Evolutionary conservation across 345 rosid species (phyloP).

Genomic region (Isatis tinctoria): DNA sequence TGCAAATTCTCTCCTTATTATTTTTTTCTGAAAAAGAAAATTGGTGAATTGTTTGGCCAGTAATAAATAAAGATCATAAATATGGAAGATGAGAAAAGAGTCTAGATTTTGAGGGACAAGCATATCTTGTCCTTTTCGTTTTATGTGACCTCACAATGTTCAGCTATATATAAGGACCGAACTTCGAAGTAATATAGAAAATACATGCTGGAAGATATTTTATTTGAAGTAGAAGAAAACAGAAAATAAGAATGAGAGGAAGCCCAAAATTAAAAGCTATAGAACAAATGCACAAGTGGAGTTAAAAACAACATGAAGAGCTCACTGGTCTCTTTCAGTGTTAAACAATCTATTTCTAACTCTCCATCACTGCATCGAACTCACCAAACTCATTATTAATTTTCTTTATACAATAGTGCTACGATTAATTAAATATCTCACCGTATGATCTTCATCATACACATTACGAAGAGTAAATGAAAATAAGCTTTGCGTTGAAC

Average conservation of each 20-base stretch:
- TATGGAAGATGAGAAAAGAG: conserved; percentile 23
- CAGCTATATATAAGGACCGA: conserved; percentile 28
- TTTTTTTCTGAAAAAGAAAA: neutral
- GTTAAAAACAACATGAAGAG: conserved; percentile 36
- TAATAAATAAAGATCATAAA: conserved; percentile 29
- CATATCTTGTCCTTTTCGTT: conserved; percentile 37
- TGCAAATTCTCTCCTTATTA: neutral
- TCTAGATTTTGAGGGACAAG: conserved; percentile 34
- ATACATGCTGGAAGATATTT: conserved; percentile 14
- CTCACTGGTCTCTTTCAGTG: conserved; percentile 31
- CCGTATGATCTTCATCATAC: neutral
- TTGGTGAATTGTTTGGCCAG: conserved; percentile 23
- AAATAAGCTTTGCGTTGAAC: neutral
- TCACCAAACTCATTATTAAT: conserved; percentile 16
- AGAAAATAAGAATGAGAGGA: conserved; percentile 25
- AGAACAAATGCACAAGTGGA: conserved; percentile 37
- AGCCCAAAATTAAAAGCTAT: conserved; percentile 26
- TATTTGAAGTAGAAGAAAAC: conserved; percentile 26
- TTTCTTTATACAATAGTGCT: neutral
- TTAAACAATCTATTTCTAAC: conserved; percentile 17
- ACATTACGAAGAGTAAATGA: conserved; percentile 1
- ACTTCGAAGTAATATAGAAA: conserved; percentile 23
- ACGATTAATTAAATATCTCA: neutral
- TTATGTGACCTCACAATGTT: conserved; percentile 36
- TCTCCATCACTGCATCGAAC: conserved; percentile 23